Base-by-base conservation (phyloP, 306 rosid species). In the Senna tora region DNA sequence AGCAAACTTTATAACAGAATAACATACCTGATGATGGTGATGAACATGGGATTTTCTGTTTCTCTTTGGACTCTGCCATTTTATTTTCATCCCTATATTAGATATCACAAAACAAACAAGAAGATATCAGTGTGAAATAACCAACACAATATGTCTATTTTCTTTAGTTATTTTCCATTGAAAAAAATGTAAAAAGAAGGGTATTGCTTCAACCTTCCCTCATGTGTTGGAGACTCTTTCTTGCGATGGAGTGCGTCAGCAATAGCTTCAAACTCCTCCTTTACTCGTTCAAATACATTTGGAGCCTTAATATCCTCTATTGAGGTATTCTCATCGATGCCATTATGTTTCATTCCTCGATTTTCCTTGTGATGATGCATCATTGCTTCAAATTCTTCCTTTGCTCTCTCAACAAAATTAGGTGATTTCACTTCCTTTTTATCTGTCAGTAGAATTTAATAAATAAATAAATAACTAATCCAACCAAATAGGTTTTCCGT, bases 181-280 rank as follows among this genome's bases (percentile, higher is more conserved):
- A 5, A 54, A 55, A 21, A 9, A 14, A 8, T 0, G 8, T 4
- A 7, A 4, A 36, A 36, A 4, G 39, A 22, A 47, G 64, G 21
- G 12, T 38, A 61, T 25, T 25, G 15, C 53, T 60, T 20, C 39
- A 60, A 84, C 89, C 85, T 65, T 75, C 7, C 71, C 55, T 60
- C 75, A 67, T 60, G 73, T 22, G 78, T 54, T 42, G 79, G 32
- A 67, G 75, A 61, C 68, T 85, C 76, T 41, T 78, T 85, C 77
- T 69, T 90, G 51, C 63, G 73, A 79, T 85, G 86, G 14, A 90
- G 69, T 20, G 77, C 82, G 16, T 87, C 77, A 72, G 74, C 77
- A 67, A 90, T 41, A 62, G 93, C 93, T 74, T 84, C 77, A 54
- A 87, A 59, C 84, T 87, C 96, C 80, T 87, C 93, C 71, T 84